Evolutionary conservation across 495 filamentous ascomycete genomes (phyloP), one percentile per base, ranked within the genome.

Genomic region (Tuber indicum): DNA sequence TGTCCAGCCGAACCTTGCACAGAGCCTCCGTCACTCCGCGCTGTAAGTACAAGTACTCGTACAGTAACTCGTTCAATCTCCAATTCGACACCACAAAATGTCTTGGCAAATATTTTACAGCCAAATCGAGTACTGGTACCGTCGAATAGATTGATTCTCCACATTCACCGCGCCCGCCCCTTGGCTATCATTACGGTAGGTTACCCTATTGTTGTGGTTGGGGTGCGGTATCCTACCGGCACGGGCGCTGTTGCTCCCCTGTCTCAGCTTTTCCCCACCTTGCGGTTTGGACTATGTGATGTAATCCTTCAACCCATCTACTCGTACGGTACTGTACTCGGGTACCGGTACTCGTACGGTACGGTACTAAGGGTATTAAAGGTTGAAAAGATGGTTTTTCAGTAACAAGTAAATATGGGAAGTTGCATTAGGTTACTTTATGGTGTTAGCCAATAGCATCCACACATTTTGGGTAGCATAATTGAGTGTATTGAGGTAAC

Each of bases 201-300:
- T 66, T 74, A 19, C 77, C 72, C 71, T 47, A 73, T 75, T 76
- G 52, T 58, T n/a, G 36, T 72, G 71, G 62, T 73, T 43, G 62
- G 74, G 77, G 79, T 76, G 43, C 42, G 73, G 79, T 73, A 76
- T 71, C 78, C 73, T 74, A 74, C 21, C 32, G 5, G 16, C 16
- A 36, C 58, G 19, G n/a, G 58, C 10, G 3, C 26, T 66, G 58
- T 79, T 80, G 72, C 72, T 76, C 77, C 46, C 79, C 39, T 69
- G 77, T 78, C 77, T 78, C 77, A 76, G 77, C 62, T 69, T 72
- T 72, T 36, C 58, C 58, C 76, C 62, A 72, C 70, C 72, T 52
- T 74, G 78, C 39, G 26, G 77, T 52, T 79, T 71, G 76, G 75
- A 49, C 76, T 73, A 58, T 79, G 78, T 80, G 78, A 80, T 80